Conservation (phyloP, 306 rosid genomes). For the Pterocarpus macrocarpus region DNA sequence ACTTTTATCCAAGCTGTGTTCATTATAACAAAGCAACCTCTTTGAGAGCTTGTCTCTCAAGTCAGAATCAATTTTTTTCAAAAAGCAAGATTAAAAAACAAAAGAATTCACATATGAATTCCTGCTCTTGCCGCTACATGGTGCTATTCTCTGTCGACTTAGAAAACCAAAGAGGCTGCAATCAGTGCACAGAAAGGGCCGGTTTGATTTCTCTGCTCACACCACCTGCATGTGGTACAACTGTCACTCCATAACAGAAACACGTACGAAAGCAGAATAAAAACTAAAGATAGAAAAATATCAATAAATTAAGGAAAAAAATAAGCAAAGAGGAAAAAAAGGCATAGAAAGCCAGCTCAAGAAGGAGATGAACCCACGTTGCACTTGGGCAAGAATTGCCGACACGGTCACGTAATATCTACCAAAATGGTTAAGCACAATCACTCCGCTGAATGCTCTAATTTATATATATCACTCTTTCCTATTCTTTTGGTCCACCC, state of each 20-base stretch:
- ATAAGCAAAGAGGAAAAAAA: no score
- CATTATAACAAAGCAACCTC: background rate
- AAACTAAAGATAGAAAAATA: background rate
- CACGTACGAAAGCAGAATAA: background rate
- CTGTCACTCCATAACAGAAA: background rate
- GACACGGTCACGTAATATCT: background rate
- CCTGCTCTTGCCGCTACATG: no score
- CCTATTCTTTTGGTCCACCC: background rate
- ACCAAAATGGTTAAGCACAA: background rate
- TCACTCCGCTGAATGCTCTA: background rate
- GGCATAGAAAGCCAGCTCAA: background rate
- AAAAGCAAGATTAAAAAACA: background rate
- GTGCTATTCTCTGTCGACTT: background rate
- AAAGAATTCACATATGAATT: no score
- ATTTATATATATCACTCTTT: no score
- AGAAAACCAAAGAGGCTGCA: background rate
- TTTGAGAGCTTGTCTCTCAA: background rate
- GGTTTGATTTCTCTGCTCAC: background rate
- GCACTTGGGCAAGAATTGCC: background rate
- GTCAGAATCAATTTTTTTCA: background rate
- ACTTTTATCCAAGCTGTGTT: background rate
- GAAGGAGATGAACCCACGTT: background rate
- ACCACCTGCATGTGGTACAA: conserved; percentile 8
- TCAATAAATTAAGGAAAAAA: background rate
- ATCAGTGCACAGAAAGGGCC: background rate